Evolutionary conservation across 805 yeast species (phyloP).

Genomic region (Ogataea siamensis): DNA sequence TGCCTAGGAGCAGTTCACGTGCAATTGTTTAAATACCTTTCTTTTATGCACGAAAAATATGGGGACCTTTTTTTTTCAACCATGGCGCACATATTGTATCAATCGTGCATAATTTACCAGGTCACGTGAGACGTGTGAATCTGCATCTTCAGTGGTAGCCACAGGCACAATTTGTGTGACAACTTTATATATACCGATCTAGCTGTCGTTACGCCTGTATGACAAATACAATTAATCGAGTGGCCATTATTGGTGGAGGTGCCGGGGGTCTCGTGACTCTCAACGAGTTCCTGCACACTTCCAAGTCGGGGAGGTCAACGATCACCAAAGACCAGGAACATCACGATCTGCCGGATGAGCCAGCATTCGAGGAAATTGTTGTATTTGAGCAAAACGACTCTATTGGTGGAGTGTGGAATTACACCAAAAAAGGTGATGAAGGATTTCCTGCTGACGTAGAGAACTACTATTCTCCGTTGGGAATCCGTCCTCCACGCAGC

Average conservation of each 20-base stretch:
- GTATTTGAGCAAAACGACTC: constrained; percentile 39
- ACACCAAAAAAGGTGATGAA: constrained; percentile 19
- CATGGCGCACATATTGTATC: neutral
- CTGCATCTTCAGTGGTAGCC: neutral
- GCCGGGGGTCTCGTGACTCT: constrained; percentile 31
- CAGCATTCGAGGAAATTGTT: constrained; percentile 36
- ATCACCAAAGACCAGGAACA: constrained; percentile 6
- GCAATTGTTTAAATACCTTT: neutral
- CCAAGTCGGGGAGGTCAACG: constrained; percentile 28
- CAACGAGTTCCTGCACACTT: constrained; percentile 32
- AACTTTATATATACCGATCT: no score
- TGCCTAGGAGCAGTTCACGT: no score
- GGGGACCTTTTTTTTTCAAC: neutral
- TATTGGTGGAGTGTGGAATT: constrained; percentile 43
- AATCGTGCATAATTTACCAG: neutral
- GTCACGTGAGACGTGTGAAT: neutral
- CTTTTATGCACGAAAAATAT: neutral
- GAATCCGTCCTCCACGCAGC: constrained; percentile 13
- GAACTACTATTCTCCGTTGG: constrained; percentile 14
- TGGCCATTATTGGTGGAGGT: constrained; percentile 37
- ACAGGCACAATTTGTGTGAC: constrained; percentile 1
- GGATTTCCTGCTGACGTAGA: constrained; percentile 19
- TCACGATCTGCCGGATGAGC: constrained; percentile 18
- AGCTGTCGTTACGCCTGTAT: neutral
- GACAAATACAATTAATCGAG: constrained; percentile 19